These are phyloP conservation scores for Alliaria petiolata DNA, from an alignment of 345 rosid species.

Conservation along the genomic window DNA sequence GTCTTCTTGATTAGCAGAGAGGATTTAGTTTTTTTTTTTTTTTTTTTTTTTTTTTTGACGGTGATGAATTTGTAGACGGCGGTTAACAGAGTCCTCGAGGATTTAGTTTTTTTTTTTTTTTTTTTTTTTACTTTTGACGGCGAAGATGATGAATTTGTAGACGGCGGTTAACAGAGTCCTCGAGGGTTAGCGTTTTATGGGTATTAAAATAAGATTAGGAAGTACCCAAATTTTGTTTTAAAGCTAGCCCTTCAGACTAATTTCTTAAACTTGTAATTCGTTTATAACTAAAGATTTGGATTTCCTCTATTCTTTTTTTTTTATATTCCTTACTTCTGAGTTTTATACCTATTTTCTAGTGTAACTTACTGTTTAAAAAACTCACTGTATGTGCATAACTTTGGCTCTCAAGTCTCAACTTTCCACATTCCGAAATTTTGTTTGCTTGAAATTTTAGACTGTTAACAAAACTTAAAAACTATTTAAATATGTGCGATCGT, in stretches of 20 bases:
- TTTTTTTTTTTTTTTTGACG: too few relatives aligned
- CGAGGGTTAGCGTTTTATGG: slow-evolving; percentile 35
- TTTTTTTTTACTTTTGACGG: slow-evolving; percentile 3
- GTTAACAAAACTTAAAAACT: too few relatives aligned
- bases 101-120: too few relatives aligned
- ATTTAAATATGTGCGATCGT: too few relatives aligned
- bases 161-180: slow-evolving; percentile 26
- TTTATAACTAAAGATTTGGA: not conserved
- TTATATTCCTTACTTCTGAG: not conserved
- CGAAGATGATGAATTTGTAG: slow-evolving; percentile 17
- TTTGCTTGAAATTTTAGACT: not conserved
- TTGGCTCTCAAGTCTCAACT: too few relatives aligned
- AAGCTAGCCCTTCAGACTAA: slow-evolving; percentile 29
- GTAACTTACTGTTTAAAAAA: too few relatives aligned
- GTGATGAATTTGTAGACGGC: too few relatives aligned
- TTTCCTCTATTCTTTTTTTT: not conserved
- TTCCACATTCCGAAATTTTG: not conserved
- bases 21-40: slow-evolving; percentile 5
- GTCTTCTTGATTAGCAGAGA: slow-evolving; percentile 26
- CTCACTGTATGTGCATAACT: not conserved
- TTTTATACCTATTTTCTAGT: not conserved
- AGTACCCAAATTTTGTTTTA: slow-evolving; percentile 33
- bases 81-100: too few relatives aligned
- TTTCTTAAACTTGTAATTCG: slow-evolving; percentile 20
- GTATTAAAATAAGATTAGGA: slow-evolving; percentile 3